phyloP scores from a whole-genome alignment of 208 protist genomes.

The Hexamita inflata region DNA sequence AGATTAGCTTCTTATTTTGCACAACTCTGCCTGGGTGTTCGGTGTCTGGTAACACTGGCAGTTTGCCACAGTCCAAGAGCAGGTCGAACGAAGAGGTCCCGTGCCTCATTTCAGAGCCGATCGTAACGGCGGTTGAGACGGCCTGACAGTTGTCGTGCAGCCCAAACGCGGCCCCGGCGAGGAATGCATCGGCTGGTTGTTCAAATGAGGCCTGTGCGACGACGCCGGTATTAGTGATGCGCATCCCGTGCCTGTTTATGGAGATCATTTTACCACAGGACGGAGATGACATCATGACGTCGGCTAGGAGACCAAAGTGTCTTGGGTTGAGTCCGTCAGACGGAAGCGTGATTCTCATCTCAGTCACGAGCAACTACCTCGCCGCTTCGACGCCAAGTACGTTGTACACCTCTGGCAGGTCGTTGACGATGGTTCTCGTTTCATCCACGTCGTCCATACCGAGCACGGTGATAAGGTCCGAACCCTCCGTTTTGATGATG shows the following conservation, averaged over 20 bases:
- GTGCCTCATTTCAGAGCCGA: constrained; percentile 79
- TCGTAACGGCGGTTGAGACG: constrained; percentile 87
- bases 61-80: constrained; percentile 71
- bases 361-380: constrained; percentile 47
- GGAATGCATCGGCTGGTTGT: constrained; percentile 94
- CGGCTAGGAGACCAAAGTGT: constrained; percentile 83
- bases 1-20: too few relatives aligned
- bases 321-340: constrained; percentile 92
- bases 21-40: too few relatives aligned
- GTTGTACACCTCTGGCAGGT: constrained; percentile 83
- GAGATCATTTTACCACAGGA: constrained; percentile 67
- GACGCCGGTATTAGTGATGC: constrained; percentile 74
- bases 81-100: constrained; percentile 89
- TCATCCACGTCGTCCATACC: constrained; percentile 70
- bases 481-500: constrained; percentile 82
- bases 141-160: constrained; percentile 78
- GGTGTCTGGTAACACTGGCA: constrained; percentile 45
- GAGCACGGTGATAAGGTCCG: constrained; percentile 76
- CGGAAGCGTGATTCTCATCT: constrained; percentile 52
- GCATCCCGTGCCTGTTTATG: constrained; percentile 81
- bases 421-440: constrained; percentile 73
- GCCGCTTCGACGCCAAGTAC: constrained; percentile 81
- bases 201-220: constrained; percentile 96
- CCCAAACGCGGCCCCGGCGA: constrained; percentile 80
- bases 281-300: constrained; percentile 83